Conservation (phyloP, 306 rosid species). For the Lithocarpus polystachyus region DNA sequence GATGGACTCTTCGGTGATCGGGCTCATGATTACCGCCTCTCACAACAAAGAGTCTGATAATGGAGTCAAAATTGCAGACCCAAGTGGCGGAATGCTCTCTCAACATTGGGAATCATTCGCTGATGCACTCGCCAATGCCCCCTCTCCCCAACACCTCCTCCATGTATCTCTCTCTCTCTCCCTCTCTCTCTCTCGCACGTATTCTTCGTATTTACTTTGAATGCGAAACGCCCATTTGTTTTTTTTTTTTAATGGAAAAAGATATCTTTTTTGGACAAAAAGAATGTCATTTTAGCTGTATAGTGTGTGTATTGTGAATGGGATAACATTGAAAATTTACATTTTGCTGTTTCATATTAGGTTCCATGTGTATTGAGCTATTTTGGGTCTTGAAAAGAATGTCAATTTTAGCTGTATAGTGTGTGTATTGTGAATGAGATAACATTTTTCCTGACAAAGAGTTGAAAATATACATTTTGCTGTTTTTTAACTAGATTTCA, state of each 20-base stretch:
- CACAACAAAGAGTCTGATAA: conserved; percentile 83
- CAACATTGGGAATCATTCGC: conserved; percentile 96
- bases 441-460: background rate
- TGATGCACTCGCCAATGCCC: conserved; percentile 65
- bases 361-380: background rate
- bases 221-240: background rate
- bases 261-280: background rate
- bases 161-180: conserved; percentile 17
- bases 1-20: conserved; percentile 52
- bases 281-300: background rate
- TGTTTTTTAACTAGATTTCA: background rate
- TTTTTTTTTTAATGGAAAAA: background rate
- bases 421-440: background rate
- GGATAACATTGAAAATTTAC: background rate
- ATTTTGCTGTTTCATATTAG: background rate
- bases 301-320: background rate
- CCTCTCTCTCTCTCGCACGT: background rate
- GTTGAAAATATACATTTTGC: background rate
- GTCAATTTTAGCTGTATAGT: background rate
- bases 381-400: background rate
- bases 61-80: conserved; percentile 87
- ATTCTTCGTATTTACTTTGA: background rate
- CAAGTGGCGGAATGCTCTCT: conserved; percentile 79
- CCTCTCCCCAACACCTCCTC: conserved; percentile 56
- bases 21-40: conserved; percentile 89